A percentile compares a stretch with the other conserved stretches of the same genome.
Evolutionary conservation across 2,329 filamentous ascomycete species (phyloP).

Genomic region (Fusarium mundagurra): DNA sequence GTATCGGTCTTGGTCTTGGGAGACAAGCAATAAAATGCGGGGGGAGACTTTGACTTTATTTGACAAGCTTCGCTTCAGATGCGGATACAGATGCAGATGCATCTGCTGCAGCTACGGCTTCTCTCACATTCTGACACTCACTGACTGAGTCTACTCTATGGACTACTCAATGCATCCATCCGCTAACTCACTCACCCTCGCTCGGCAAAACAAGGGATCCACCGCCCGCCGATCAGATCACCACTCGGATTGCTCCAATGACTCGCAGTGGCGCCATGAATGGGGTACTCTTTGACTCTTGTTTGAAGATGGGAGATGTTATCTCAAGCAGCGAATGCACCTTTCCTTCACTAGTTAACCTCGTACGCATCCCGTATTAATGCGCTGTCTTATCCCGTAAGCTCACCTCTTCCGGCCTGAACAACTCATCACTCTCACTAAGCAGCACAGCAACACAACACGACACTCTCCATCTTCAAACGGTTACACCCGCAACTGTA

Average conservation of each 20-base stretch:
- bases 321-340: not conserved
- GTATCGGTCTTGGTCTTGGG: conserved; percentile 7
- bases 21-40: conserved; percentile 32
- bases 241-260: conserved; percentile 31
- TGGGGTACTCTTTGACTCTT: conserved; percentile 9
- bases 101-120: not conserved
- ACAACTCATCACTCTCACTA: conserved; percentile 20
- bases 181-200: not conserved
- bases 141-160: not conserved
- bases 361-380: not conserved
- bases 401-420: conserved; percentile 7
- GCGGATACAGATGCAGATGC: not conserved
- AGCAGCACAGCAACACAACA: not conserved
- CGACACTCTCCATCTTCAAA: not conserved
- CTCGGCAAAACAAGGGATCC: conserved; percentile 26
- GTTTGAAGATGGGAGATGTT: not conserved
- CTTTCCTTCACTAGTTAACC: not conserved
- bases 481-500: conserved; percentile 16
- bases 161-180: not conserved
- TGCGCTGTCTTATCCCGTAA: conserved; percentile 7
- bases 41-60: conserved; percentile 34
- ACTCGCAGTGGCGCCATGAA: conserved; percentile 40
- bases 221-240: conserved; percentile 44
- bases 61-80: conserved; percentile 2
- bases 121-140: not conserved